A percentile compares a stretch with the other conserved stretches of the same genome.
phyloP scores from a whole-genome alignment of 129 eudicot genomes.

The Arctium lappa region DNA sequence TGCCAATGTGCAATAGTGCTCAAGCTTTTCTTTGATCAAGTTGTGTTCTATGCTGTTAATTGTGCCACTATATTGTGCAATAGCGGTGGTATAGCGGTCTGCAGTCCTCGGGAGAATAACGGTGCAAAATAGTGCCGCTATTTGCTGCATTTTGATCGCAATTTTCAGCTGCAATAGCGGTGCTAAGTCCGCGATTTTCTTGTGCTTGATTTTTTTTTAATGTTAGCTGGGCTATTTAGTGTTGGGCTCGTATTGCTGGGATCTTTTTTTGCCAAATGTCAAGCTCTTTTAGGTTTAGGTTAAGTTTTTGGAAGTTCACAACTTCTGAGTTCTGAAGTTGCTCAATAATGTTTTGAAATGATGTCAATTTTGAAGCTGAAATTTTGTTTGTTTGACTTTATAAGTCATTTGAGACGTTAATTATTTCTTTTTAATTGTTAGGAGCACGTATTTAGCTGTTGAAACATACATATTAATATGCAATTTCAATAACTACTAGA shows the following conservation, averaged over 20 bases:
- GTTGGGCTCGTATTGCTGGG: no score
- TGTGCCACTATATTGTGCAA: not conserved
- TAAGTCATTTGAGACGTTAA: not conserved
- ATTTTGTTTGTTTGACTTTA: not conserved
- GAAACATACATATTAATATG: not conserved
- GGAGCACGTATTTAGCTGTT: not conserved
- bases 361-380: not conserved
- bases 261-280: no score
- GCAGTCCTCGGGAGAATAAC: not conserved
- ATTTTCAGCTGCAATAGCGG: no score
- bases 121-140: no score
- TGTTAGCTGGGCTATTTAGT: not conserved
- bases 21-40: not conserved
- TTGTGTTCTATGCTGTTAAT: not conserved
- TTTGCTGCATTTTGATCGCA: no score
- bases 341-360: no score
- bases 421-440: not conserved
- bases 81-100: not conserved
- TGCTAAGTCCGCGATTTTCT: no score
- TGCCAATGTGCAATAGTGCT: not conserved
- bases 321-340: no score
- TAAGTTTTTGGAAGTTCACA: no score
- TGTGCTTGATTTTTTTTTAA: no score
- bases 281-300: no score
- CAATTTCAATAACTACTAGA: not conserved